phyloP scores from a whole-genome alignment of 305 asterid genomes.

The Galium porrigens region DNA sequence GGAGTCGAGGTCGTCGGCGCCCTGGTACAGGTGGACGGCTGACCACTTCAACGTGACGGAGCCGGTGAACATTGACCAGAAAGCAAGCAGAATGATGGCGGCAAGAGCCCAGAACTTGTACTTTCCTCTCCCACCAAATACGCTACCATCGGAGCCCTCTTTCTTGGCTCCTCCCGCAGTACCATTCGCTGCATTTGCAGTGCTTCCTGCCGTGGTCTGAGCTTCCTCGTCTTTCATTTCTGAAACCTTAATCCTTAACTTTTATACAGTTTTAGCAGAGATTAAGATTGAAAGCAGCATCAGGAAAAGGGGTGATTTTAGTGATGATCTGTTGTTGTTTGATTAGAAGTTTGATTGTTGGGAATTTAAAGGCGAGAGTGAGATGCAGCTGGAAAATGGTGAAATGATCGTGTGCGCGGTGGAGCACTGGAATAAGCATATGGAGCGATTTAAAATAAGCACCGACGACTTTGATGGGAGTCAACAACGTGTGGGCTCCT shows the following conservation, averaged over 20 bases:
- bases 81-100: slow-evolving; percentile 59
- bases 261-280: neutral
- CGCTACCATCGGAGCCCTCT: slow-evolving; percentile 37
- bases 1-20: slow-evolving; percentile 34
- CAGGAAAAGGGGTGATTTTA: neutral
- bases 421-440: neutral
- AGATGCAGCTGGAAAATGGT: neutral
- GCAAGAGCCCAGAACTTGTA: slow-evolving; percentile 79
- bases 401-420: slow-evolving; percentile 2
- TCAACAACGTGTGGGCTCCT: slow-evolving; percentile 2
- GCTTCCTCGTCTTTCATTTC: slow-evolving; percentile 72
- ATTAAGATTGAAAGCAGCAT: neutral
- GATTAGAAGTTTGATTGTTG: neutral
- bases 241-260: slow-evolving; percentile 8
- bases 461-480: slow-evolving; percentile 2
- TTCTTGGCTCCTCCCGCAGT: slow-evolving; percentile 24
- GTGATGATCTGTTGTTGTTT: neutral
- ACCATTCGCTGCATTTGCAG: slow-evolving; percentile 19
- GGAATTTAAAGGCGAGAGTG: neutral
- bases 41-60: slow-evolving; percentile 79
- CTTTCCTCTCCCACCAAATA: slow-evolving; percentile 62
- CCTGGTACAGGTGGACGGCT: slow-evolving; percentile 35
- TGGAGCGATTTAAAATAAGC: neutral
- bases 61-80: slow-evolving; percentile 90
- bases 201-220: slow-evolving; percentile 18